Base-by-base conservation (phyloP, 108 stramenopile species). In the Skeletonema menzelii region DNA sequence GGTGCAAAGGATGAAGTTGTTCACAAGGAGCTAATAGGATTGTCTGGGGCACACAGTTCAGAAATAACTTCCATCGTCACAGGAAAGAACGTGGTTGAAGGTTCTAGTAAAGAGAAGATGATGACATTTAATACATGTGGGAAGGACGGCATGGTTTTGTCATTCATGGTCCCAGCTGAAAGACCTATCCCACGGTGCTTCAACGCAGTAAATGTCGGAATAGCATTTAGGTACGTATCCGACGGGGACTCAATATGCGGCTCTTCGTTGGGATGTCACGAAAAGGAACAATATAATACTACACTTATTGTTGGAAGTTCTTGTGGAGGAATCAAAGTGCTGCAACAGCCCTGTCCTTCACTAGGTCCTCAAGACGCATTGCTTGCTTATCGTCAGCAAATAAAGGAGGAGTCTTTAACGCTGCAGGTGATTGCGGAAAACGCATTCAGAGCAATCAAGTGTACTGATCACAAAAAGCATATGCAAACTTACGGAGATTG, bases 351-450 rank as follows among this genome's bases (percentile, higher is more conserved):
- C 1, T 5, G 28, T n/a, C 26, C 34, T 42, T 42, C 40, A 7
- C 37, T 32, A 15, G 47, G 8, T 30, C 27, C 27, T 47, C 15
- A 65, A 40, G 77, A 79, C 67, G 70, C 77, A 34, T 59, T 79
- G 53, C 24, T 79, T 55, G 70, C 62, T 32, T 53, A 79, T 30
- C 77, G 77, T 17, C 46, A 79, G 49, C 72, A 86, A 32, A 88
- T 91, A 72, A 60, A 67, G 55, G 69, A 77, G 28, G 89, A 91
- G 65, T 73, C 82, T 27, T 67, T 73, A 26, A 73, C 64, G 12
- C 72, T 85, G 7, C 72, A 77, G 3, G 24, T 40, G 11, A 65
- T 73, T 40, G 65, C 65, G 27, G 60, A 60, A 28, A 57, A 38
- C 32, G 14, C 61, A 5, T 10, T 26, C 56, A 62, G 60, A 32